phyloP scores from a whole-genome alignment of 2,329 filamentous ascomycete species.

The Phialocephala sp. region DNA sequence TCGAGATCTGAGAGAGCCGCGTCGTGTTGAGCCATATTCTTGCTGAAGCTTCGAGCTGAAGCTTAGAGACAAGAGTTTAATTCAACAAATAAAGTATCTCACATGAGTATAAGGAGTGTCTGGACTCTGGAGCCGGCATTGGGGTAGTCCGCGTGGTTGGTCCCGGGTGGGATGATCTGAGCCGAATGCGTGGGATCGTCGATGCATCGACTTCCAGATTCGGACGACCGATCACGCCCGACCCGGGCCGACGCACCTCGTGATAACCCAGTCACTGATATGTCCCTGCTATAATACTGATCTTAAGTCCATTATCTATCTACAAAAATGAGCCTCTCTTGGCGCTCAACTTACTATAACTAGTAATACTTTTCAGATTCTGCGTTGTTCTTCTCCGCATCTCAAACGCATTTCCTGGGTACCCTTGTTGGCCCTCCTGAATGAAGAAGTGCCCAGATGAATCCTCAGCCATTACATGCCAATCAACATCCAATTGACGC shows the following conservation, averaged over 20 bases:
- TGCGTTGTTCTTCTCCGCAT: slow-evolving; percentile 17
- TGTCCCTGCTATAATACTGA: neutral
- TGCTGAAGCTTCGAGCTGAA: neutral
- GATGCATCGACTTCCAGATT: neutral
- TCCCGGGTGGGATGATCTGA: neutral
- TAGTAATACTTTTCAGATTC: slow-evolving; percentile 27
- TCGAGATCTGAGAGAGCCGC: slow-evolving; percentile 14
- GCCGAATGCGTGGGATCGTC: neutral
- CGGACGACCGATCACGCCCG: too few species aligned
- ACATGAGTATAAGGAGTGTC: neutral
- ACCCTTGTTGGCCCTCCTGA: slow-evolving; percentile 46
- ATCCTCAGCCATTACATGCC: slow-evolving; percentile 52
- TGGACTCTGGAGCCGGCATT: neutral
- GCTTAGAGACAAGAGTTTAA: neutral
- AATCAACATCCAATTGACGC: slow-evolving; percentile 45
- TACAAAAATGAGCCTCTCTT: slow-evolving; percentile 32
- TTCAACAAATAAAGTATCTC: too few species aligned
- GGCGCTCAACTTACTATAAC: slow-evolving; percentile 34
- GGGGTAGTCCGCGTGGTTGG: neutral
- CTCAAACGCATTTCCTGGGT: slow-evolving; percentile 22
- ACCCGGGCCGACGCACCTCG: too few species aligned
- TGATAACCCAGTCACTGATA: neutral
- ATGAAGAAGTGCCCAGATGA: slow-evolving; percentile 59
- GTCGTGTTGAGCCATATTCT: slow-evolving; percentile 20
- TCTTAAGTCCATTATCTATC: slow-evolving; percentile 9